phyloP scores from a whole-genome alignment of 805 yeast species.

The Candida alai region DNA sequence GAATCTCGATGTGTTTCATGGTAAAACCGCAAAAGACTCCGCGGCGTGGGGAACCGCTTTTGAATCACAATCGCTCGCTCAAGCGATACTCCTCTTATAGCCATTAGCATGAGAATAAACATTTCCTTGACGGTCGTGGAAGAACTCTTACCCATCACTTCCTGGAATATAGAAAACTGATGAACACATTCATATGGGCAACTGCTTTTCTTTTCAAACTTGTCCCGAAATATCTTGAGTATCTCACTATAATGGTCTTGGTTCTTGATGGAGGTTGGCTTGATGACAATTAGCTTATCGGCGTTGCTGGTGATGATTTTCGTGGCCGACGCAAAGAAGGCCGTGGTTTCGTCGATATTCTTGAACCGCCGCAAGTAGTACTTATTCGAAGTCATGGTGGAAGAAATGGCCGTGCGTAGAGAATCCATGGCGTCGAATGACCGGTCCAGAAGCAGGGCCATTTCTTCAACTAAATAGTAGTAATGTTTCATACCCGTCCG shows the following conservation, averaged over 20 bases:
- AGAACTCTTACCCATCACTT: conserved; percentile 64
- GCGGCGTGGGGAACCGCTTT: conserved; percentile 66
- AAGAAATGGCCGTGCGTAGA: conserved; percentile 71
- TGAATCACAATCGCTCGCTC: conserved; percentile 85
- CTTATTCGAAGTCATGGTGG: conserved; percentile 59
- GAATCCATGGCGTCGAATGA: conserved; percentile 43
- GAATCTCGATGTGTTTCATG: conserved; percentile 17
- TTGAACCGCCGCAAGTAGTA: conserved; percentile 68
- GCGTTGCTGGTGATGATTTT: conserved; percentile 36
- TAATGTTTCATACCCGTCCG: conserved; percentile 65
- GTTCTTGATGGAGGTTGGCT: conserved; percentile 45
- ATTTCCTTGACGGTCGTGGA: conserved; percentile 72
- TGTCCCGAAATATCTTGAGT: conserved; percentile 39
- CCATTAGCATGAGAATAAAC: conserved; percentile 72
- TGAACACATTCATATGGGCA: conserved; percentile 42
- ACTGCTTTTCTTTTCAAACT: conserved; percentile 32
- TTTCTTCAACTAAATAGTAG: conserved; percentile 77
- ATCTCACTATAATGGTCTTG: conserved; percentile 48
- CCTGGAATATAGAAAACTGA: conserved; percentile 47
- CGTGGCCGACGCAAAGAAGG: conserved; percentile 51
- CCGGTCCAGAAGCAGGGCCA: conserved; percentile 32
- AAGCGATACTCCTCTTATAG: conserved; percentile 73
- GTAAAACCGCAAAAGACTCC: conserved; percentile 49
- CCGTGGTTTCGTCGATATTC: conserved; percentile 71
- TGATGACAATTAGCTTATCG: conserved; percentile 40